Base-by-base conservation (phyloP, 805 yeast species). In the Clavispora vitiphila region DNA sequence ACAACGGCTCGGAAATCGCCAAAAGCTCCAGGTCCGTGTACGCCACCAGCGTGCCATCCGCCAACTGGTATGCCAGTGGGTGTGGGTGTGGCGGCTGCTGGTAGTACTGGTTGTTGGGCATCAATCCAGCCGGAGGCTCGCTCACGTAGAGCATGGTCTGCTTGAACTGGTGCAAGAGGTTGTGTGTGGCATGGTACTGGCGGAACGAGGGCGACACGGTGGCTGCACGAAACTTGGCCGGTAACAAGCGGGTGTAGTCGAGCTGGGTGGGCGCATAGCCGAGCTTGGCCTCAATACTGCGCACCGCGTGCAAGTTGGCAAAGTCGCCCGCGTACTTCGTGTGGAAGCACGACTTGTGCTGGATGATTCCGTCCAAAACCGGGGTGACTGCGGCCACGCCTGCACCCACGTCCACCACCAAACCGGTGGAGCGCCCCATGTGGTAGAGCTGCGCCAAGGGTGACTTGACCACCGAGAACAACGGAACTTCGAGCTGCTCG, bases 301-400 rank as follows among this genome's bases (percentile, higher is more conserved):
- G 68, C 49, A 75, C 61, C 2, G 81, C 67, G 62, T 85, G 86
- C 39, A 78, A 70, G 58, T 83, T 85, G 41, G 86, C 60, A 59
- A 83, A 90, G 59, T 89, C 91, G 8, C 97, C 98, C 3, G 90
- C 96, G 57, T 75, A 85, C 52, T 78, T 80, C 12, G 86, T 76
- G 59, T 78, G 83, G 46, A 75, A 67, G 5, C 79, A 72, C 36
- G 86, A 84, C 57, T 82, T 83, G 48, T 72, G 65, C 40, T 83
- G 74, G 39, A 87, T 76, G 12, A 77, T 74, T 29, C 96, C 96
- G 53, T 85, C 89, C 47, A 78, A 64, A 15, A 87, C 76, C 8
- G 95, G 95, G 0, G 93, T 83, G 8, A 87, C 86, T 24, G 81
- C 73, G 14, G 83, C 73, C 4, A 78, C 76, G 3, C 83, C 71